Percentiles rank a stretch among this genome's conserved stretches.
These are phyloP conservation scores for Teunomyces kruisii DNA, from an alignment of 805 yeast species.

Conservation along the genomic window DNA sequence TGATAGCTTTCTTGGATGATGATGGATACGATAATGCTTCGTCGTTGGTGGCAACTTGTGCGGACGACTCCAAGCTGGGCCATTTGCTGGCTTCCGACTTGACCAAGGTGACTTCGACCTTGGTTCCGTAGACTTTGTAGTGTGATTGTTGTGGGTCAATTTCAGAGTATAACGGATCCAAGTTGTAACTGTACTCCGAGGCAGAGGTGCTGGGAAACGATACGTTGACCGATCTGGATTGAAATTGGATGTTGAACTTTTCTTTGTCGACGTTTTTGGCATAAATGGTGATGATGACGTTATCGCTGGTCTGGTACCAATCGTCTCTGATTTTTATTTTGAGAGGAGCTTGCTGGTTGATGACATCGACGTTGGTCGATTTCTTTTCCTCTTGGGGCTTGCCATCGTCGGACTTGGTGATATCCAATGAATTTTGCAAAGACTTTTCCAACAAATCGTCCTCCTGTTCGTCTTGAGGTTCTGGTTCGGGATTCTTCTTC, in stretches of 20 bases:
- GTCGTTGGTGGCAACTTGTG: slow-evolving; percentile 9
- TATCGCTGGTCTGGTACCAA: slow-evolving; percentile 60
- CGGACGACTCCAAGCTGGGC: slow-evolving; percentile 47
- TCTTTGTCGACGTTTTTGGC: slow-evolving; percentile 62
- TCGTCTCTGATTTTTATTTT: slow-evolving; percentile 38
- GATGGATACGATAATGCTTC: slow-evolving; percentile 50
- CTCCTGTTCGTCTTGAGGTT: slow-evolving; percentile 6
- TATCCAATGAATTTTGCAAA: not conserved
- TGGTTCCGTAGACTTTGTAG: slow-evolving; percentile 62
- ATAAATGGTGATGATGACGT: slow-evolving; percentile 67
- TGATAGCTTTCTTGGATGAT: slow-evolving; percentile 58
- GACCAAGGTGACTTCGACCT: slow-evolving; percentile 64
- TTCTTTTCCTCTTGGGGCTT: slow-evolving; percentile 2
- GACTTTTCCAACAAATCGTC: not conserved
- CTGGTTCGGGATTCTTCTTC: slow-evolving; percentile 18
- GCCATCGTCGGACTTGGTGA: not conserved
- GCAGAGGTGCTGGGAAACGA: slow-evolving; percentile 49
- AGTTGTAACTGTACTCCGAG: slow-evolving; percentile 56
- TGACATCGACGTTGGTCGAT: slow-evolving; percentile 30
- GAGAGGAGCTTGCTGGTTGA: slow-evolving; percentile 41
- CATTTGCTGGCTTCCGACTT: slow-evolving; percentile 53
- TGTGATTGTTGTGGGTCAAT: slow-evolving; percentile 49
- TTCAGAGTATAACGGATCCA: slow-evolving; percentile 52
- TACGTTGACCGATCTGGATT: slow-evolving; percentile 34
- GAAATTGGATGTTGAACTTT: slow-evolving; percentile 40